Conservation (phyloP, 305 asterid species). For the Rubia peregrina region DNA sequence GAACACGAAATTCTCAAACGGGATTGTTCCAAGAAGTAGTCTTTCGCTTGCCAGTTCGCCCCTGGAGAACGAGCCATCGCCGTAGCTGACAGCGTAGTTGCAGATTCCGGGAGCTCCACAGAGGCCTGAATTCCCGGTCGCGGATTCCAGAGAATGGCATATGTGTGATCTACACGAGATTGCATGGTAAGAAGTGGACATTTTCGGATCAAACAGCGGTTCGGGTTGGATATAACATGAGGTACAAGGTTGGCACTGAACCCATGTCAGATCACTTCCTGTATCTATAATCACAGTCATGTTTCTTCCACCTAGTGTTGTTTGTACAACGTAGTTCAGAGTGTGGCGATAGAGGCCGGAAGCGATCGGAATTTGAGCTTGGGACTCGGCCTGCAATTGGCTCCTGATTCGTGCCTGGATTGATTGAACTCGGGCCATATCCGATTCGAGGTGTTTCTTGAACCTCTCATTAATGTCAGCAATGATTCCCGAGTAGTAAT, state of each 20-base stretch:
- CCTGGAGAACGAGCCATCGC: constrained; percentile 76
- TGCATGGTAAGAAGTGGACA: constrained; percentile 48
- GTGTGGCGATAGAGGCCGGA: constrained; percentile 66
- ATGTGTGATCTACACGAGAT: constrained; percentile 50
- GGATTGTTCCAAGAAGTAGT: constrained; percentile 39
- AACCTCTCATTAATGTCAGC: constrained; percentile 28
- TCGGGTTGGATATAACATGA: constrained; percentile 66
- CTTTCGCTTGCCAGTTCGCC: constrained; percentile 60
- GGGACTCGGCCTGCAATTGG: constrained; percentile 24
- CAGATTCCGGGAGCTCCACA: constrained; percentile 46
- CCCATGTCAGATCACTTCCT: constrained; percentile 84
- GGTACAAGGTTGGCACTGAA: constrained; percentile 80
- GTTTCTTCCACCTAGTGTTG: constrained; percentile 52
- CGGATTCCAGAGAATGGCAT: constrained; percentile 47
- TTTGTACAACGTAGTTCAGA: constrained; percentile 60
- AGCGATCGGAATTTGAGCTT: constrained; percentile 42
- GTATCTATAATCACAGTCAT: constrained; percentile 73
- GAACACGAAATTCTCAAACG: constrained; percentile 42
- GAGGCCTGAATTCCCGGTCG: constrained; percentile 46
- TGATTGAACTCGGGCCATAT: constrained; percentile 45
- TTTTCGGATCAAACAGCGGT: constrained; percentile 62
- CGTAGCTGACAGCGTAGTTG: constrained; percentile 56
- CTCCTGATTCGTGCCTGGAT: constrained; percentile 47
- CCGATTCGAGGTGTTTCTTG: constrained; percentile 28
- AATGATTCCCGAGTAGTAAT: constrained; percentile 30